These are phyloP conservation scores for Aegilops longissima DNA, from an alignment of 176 grass and related monocot species.

Conservation along the genomic window DNA sequence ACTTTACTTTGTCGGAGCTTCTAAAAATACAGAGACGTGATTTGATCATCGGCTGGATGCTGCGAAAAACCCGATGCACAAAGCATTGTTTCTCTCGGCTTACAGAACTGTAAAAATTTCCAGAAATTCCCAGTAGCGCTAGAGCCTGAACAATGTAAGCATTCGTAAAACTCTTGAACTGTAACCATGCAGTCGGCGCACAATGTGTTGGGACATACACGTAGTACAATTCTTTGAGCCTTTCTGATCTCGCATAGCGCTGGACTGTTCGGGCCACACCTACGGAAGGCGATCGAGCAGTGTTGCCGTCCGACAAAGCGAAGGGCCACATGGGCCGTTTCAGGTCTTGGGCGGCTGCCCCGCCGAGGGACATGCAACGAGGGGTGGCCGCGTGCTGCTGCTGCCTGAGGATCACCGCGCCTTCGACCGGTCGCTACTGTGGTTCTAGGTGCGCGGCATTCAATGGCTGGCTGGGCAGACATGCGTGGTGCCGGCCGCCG, in stretches of 20 bases:
- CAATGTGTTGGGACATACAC: background rate
- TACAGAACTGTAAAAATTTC: too few species aligned
- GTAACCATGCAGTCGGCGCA: background rate
- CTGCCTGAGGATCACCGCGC: background rate
- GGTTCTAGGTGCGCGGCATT: background rate
- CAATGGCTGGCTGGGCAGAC: background rate
- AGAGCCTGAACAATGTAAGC: too few species aligned
- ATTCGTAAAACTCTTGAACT: background rate
- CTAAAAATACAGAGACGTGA: too few species aligned
- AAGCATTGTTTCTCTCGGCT: too few species aligned
- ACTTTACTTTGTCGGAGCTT: too few species aligned
- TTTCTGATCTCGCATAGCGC: background rate
- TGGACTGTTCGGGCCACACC: background rate
- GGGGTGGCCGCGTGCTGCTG: background rate
- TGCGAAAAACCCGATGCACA: too few species aligned
- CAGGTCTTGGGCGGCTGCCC: constrained; percentile 14
- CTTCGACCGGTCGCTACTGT: background rate
- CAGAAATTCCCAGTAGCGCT: too few species aligned
- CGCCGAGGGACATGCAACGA: background rate
- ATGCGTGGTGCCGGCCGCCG: constrained; percentile 16
- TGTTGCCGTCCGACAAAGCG: constrained; percentile 10
- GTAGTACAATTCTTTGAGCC: background rate
- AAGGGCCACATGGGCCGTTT: constrained; percentile 15
- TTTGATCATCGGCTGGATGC: too few species aligned
- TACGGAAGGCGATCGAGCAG: background rate